Conservation (phyloP, 371 early-diverging fungal genomes). For the Saksenaea vasiformis region DNA sequence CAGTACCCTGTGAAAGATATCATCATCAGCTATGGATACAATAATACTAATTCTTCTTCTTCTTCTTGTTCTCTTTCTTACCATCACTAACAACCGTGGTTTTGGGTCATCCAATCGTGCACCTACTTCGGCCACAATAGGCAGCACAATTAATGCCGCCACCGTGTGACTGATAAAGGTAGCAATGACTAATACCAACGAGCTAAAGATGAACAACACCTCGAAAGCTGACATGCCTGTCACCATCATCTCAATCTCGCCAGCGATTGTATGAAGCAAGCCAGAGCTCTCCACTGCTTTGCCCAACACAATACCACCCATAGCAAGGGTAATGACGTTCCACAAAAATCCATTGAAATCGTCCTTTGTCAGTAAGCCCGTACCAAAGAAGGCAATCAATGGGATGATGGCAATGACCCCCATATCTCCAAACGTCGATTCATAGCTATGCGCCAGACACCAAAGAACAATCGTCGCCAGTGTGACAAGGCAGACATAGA, state of each 20-base stretch:
- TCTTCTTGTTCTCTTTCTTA: slow-evolving; percentile 14
- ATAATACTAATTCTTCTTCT: background rate
- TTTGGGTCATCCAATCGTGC: slow-evolving; percentile 76
- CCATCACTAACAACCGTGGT: slow-evolving; percentile 90
- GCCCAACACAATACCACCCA: slow-evolving; percentile 86
- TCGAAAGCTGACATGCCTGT: slow-evolving; percentile 66
- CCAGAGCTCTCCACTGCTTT: slow-evolving; percentile 81
- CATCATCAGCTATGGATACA: no score
- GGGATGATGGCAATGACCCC: slow-evolving; percentile 83
- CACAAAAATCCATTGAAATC: slow-evolving; percentile 80
- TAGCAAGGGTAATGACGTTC: slow-evolving; percentile 86
- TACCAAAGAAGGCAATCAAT: slow-evolving; percentile 78
- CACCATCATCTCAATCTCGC: slow-evolving; percentile 63
- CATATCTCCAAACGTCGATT: slow-evolving; percentile 76
- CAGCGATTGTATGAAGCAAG: slow-evolving; percentile 75
- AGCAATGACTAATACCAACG: slow-evolving; percentile 76
- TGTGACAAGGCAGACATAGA: slow-evolving; percentile 64
- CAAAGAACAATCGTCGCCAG: slow-evolving; percentile 74
- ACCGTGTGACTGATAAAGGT: slow-evolving; percentile 97
- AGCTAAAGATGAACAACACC: slow-evolving; percentile 69
- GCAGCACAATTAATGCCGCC: slow-evolving; percentile 82
- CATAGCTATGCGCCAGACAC: slow-evolving; percentile 69
- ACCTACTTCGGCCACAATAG: slow-evolving; percentile 82
- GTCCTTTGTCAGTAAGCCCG: slow-evolving; percentile 78
- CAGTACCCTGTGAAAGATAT: slow-evolving; percentile 62